Evolutionary conservation across 805 yeast species (phyloP).

Genomic region (Myxozyma neglecta): DNA sequence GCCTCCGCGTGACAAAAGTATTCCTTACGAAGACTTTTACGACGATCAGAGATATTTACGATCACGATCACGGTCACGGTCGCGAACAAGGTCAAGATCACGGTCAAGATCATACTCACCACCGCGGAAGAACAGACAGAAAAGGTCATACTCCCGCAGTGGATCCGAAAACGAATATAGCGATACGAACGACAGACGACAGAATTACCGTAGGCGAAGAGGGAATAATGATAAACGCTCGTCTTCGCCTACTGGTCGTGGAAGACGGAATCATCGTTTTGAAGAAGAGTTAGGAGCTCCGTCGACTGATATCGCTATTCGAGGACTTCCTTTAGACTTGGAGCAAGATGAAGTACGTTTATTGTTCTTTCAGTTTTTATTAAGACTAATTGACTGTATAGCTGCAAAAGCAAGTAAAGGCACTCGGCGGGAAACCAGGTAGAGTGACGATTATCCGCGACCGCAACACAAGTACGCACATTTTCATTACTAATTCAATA

Average conservation of each 20-base stretch:
- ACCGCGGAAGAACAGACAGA: not conserved
- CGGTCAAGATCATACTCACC: conserved; percentile 11
- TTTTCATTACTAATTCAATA: not conserved
- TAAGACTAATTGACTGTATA: not conserved
- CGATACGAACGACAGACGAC: not conserved
- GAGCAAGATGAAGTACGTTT: not conserved
- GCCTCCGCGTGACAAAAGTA: not conserved
- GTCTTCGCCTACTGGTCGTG: not conserved
- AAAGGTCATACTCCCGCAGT: not conserved
- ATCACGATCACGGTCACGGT: conserved; percentile 6
- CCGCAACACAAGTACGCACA: conserved; percentile 14
- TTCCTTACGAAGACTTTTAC: not conserved
- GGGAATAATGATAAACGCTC: not conserved
- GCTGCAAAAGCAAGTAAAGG: conserved; percentile 2
- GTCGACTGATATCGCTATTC: not conserved
- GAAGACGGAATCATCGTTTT: not conserved
- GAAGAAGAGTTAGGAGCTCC: conserved; percentile 1
- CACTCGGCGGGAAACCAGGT: conserved; percentile 2
- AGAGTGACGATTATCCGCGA: conserved; percentile 24
- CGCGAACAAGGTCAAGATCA: conserved; percentile 5
- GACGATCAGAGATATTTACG: not conserved
- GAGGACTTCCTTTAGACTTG: not conserved
- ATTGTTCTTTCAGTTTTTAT: not conserved
- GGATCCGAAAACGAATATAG: not conserved
- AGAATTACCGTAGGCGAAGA: not conserved